A percentile compares a stretch with the other conserved stretches of the same genome.
Evolutionary conservation across 257 asterid genomes (phyloP).

Genomic region (Echium plantagineum): DNA sequence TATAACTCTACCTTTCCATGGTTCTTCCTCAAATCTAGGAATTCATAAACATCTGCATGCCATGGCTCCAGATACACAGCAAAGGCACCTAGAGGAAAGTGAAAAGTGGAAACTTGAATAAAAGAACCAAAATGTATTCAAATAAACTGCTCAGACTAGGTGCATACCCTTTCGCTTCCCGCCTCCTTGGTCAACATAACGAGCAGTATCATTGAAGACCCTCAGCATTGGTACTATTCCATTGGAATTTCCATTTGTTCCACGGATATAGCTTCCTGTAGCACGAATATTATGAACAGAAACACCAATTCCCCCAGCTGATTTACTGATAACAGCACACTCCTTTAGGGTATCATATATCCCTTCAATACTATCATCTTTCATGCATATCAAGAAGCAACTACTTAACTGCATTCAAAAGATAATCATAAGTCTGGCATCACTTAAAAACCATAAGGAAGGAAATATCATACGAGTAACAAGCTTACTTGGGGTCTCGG

Average conservation of each 20-base stretch:
- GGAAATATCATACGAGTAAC: not conserved
- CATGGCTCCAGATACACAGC: slow-evolving; percentile 98
- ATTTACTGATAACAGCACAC: slow-evolving; percentile 96
- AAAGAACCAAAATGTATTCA: not conserved
- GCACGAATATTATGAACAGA: slow-evolving; percentile 91
- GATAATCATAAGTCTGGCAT: not conserved
- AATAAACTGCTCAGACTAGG: not conserved
- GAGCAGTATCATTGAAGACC: slow-evolving; percentile 91
- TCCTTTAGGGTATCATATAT: slow-evolving; percentile 88
- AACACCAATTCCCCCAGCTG: slow-evolving; percentile 97
- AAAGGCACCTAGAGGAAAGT: slow-evolving; percentile 65
- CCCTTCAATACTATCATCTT: slow-evolving; percentile 96
- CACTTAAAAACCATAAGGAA: no score
- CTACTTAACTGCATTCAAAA: slow-evolving; percentile 65
- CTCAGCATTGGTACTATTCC: slow-evolving; percentile 96
- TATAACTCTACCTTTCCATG: slow-evolving; percentile 69
- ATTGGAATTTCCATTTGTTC: slow-evolving; percentile 92
- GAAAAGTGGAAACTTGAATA: slow-evolving; percentile 9
- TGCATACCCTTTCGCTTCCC: slow-evolving; percentile 90
- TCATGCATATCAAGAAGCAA: slow-evolving; percentile 92
- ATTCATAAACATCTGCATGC: slow-evolving; percentile 88
- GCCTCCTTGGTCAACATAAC: slow-evolving; percentile 97
- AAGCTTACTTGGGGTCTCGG: slow-evolving; percentile 82
- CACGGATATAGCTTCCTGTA: slow-evolving; percentile 93
- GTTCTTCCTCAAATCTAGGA: slow-evolving; percentile 83